Conservation (phyloP, 176 grass and related monocot species). For the Neostapfia colusana region DNA sequence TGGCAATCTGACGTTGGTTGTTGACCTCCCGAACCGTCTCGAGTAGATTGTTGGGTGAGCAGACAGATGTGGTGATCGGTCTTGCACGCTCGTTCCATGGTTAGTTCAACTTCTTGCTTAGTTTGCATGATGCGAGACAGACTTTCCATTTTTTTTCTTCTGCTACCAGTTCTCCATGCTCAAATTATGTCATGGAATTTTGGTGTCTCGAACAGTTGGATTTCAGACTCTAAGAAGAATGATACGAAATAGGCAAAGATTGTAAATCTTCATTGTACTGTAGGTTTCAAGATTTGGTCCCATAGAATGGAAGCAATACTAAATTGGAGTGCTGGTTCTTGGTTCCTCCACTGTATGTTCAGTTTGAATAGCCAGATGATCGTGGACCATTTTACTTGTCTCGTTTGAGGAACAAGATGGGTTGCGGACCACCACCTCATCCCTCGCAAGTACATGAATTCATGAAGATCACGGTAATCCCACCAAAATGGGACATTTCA, state of each 20-base stretch:
- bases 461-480: neutral
- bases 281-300: neutral
- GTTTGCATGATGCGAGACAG: neutral
- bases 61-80: neutral
- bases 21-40: neutral
- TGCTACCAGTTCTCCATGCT: neutral
- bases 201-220: too few relatives aligned
- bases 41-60: neutral
- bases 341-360: neutral
- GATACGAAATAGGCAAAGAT: neutral
- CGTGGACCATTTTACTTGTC: neutral
- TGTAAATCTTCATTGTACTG: neutral
- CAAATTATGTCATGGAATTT: too few relatives aligned
- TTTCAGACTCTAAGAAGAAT: neutral
- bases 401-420: neutral
- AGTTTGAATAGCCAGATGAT: neutral
- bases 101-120: conserved; percentile 15
- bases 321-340: neutral
- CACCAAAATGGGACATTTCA: neutral
- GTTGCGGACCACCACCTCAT: neutral
- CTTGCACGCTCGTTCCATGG: neutral
- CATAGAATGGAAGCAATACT: neutral
- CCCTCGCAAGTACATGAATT: neutral
- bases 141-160: neutral
- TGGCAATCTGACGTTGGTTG: neutral